phyloP scores from a whole-genome alignment of 345 rosid genomes.

The Citrus sinensis region DVS_A1.0 CM039163.1:8607501-8608000 shows the following conservation, averaged over 20 bases:
- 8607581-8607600: constrained; percentile 34
- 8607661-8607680: constrained; percentile 55
- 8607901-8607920: neutral
- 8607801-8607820: neutral
- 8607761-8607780: neutral
- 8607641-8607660: constrained; percentile 51
- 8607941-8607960: constrained; percentile 45
- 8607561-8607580: constrained; percentile 53
- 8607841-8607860: neutral
- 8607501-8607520: constrained; percentile 51
- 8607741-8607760: neutral
- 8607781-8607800: neutral
- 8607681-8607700: constrained; percentile 46
- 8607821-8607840: neutral
- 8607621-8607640: constrained; percentile 34
- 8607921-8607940: constrained; percentile 41
- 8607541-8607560: constrained; percentile 41
- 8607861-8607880: no score
- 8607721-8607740: neutral
- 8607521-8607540: constrained; percentile 35
- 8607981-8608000: constrained; percentile 66
- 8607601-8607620: constrained; percentile 11
- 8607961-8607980: constrained; percentile 49
- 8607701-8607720: constrained; percentile 59
- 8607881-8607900: neutral